Evolutionary conservation across 139 green algal species (phyloP), one percentile per base, ranked within the genome.

Genomic region (Chlorokybus atmophyticus): DNA sequence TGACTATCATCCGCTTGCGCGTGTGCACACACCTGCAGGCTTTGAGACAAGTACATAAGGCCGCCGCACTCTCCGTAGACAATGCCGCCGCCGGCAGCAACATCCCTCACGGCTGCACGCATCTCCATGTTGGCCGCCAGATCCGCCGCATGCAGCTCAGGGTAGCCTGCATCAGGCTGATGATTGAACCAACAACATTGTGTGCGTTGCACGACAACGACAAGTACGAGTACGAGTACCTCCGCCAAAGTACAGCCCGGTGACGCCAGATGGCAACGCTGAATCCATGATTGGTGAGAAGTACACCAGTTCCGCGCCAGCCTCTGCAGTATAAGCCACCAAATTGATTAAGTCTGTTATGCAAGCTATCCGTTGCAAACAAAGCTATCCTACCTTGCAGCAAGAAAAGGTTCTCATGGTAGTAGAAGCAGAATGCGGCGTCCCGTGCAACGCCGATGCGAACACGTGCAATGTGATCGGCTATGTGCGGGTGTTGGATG

Each of bases 241-340:
- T 26, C 85, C 87, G 0, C 85, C 84, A 25, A 96, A 64, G 60
- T 94, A 91, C 21, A 96, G 29, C 4, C 70, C 90, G 2, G 76
- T 58, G 17, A 92, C 40, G 7, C 78, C 74, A 3, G 41, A 29
- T 0, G 88, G 88, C 32, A 96, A 70, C n/a, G 31, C 8, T 1
- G 62, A n/a, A 41, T 93, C 85, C n/a, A 68, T 47, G 4, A 95
- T 42, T 0, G 87, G 87, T 10, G 88, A 96, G 49, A 95, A 95
- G 50, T 64, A 76, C 4, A 94, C 81, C 10, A 95, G 61, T 58
- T 93, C 79, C 0, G 85, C 83, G 14, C 87, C 87, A 3, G 66
- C 60, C 19, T 64, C 62, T 69, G 61, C 5, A 24, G 21, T n/a
- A n/a, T n/a, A n/a, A n/a, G n/a, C n/a, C n/a, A n/a, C n/a, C n/a